These are phyloP conservation scores for Spergularia marina DNA, from an alignment of 148 eudicot species.

Conservation along the genomic window DNA sequence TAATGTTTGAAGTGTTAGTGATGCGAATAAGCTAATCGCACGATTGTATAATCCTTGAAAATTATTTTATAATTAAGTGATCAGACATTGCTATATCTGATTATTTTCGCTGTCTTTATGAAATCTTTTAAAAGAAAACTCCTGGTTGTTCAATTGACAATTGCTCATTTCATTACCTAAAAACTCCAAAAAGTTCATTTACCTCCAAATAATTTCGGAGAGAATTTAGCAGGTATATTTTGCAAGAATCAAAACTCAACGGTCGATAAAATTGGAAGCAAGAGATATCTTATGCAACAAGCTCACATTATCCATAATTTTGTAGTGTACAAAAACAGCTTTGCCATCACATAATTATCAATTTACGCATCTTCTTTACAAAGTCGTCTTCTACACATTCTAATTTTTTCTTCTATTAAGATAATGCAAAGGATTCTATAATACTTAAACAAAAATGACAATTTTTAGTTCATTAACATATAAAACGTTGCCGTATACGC, in stretches of 20 bases:
- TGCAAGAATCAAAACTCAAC: neutral
- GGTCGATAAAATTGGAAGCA: constrained; percentile 2
- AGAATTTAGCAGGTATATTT: constrained; percentile 6
- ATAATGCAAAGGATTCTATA: neutral
- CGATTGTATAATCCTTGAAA: too few relatives aligned
- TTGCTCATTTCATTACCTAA: neutral
- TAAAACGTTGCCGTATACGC: constrained; percentile 22
- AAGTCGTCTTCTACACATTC: neutral
- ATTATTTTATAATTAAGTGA: neutral
- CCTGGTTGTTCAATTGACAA: neutral
- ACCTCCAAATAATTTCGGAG: neutral
- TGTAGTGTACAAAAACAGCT: constrained; percentile 9
- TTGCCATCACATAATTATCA: neutral
- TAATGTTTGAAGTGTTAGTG: too few relatives aligned
- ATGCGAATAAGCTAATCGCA: too few relatives aligned
- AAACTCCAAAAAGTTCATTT: neutral
- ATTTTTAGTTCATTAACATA: neutral
- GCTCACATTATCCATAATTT: neutral
- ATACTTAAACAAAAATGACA: neutral
- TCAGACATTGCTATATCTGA: neutral
- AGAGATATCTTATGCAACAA: neutral
- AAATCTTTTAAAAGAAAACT: neutral
- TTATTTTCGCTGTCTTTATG: constrained; percentile 3
- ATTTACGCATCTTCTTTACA: constrained; percentile 15
- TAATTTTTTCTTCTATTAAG: neutral